Conservation (phyloP, 306 rosid genomes). For the Neltuma alba region DNA sequence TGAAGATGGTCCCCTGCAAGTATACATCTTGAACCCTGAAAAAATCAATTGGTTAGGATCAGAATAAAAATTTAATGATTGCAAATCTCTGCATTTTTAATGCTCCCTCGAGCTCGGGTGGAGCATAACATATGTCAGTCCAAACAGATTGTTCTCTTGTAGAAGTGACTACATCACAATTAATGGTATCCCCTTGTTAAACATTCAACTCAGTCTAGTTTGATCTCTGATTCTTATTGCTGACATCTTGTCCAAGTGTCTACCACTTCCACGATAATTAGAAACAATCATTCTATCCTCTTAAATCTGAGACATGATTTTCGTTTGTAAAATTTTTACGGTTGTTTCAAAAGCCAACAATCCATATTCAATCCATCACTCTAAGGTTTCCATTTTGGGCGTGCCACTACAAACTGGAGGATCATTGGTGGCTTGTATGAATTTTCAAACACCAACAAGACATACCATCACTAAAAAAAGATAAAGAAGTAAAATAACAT, state of each 20-base stretch:
- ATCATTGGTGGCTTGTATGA: constrained; percentile 19
- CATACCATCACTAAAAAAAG: constrained; percentile 22
- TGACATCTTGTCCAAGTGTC: not conserved
- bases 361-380: constrained; percentile 1
- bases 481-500: constrained; percentile 7
- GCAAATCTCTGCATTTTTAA: constrained; percentile 8
- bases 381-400: constrained; percentile 19
- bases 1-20: constrained; percentile 99
- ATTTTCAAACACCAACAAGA: constrained; percentile 28
- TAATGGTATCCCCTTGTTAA: constrained; percentile 14
- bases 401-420: constrained; percentile 26
- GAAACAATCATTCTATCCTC: not conserved
- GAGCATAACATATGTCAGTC: constrained; percentile 9
- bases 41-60: constrained; percentile 41
- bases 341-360: constrained; percentile 1
- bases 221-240: constrained; percentile 19
- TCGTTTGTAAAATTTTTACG: not conserved
- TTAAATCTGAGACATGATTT: constrained; percentile 7
- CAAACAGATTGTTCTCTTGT: too few species aligned
- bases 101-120: constrained; percentile 12
- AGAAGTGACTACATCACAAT: not conserved
- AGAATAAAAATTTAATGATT: constrained; percentile 9
- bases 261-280: constrained; percentile 6
- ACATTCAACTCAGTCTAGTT: constrained; percentile 12
- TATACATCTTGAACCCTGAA: constrained; percentile 96